phyloP scores from a whole-genome alignment of 1,139 yeast species.

The Hyphopichia burtonii region DNA sequence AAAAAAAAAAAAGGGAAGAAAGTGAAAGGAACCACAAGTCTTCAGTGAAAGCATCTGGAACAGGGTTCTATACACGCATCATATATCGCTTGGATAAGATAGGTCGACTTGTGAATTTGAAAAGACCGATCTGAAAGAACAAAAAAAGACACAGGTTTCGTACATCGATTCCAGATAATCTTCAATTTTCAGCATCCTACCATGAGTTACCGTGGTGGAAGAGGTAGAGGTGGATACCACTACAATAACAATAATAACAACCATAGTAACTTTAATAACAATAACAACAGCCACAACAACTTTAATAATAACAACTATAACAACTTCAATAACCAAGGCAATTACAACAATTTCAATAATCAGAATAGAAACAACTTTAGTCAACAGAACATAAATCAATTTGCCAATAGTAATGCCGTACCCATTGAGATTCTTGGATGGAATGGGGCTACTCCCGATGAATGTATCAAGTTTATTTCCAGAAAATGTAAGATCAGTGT shows the following conservation, averaged over 20 bases:
- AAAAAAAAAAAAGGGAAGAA: neutral
- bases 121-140: too few relatives aligned
- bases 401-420: slow-evolving; percentile 33
- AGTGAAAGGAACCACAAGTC: neutral
- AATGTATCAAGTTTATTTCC: slow-evolving; percentile 64
- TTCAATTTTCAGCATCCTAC: neutral
- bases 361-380: slow-evolving; percentile 14
- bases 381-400: slow-evolving; percentile 31
- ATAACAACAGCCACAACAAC: slow-evolving; percentile 13
- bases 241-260: slow-evolving; percentile 14
- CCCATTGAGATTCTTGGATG: slow-evolving; percentile 72
- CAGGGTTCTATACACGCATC: too few relatives aligned
- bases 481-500: slow-evolving; percentile 64
- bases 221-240: slow-evolving; percentile 44
- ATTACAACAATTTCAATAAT: slow-evolving; percentile 16
- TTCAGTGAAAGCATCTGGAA: too few relatives aligned
- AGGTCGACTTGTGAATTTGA: too few relatives aligned
- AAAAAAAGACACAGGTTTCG: too few relatives aligned
- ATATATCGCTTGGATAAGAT: too few relatives aligned
- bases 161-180: too few relatives aligned
- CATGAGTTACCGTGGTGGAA: slow-evolving; percentile 47
- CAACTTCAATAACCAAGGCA: slow-evolving; percentile 22
- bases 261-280: slow-evolving; percentile 16
- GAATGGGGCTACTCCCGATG: slow-evolving; percentile 76
- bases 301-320: slow-evolving; percentile 14